Conservation (phyloP, 139 green algal species). For the Spirogloea muscicola region DNA sequence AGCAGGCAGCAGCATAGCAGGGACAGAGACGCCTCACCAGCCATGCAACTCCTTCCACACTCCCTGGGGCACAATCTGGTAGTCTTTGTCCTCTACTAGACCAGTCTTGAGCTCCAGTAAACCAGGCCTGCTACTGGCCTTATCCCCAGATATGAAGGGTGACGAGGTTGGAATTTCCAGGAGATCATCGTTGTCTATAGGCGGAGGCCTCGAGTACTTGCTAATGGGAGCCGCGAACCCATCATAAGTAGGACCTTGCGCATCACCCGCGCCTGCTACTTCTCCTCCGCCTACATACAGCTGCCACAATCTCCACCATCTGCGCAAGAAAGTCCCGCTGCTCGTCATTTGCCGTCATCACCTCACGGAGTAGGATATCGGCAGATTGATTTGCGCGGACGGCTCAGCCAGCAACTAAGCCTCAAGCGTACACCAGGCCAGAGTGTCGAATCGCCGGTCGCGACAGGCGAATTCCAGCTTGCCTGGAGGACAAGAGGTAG, state of each 20-base stretch:
- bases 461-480: too few relatives aligned
- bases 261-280: not conserved
- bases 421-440: too few relatives aligned
- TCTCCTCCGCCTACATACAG: constrained; percentile 10
- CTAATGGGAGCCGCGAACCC: not conserved
- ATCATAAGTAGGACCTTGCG: not conserved
- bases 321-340: too few relatives aligned
- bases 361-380: too few relatives aligned
- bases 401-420: too few relatives aligned
- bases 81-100: too few relatives aligned
- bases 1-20: not conserved
- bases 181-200: constrained; percentile 7
- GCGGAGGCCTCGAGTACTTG: not conserved
- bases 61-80: too few relatives aligned
- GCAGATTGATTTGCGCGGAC: too few relatives aligned
- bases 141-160: not conserved
- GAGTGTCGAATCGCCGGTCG: too few relatives aligned
- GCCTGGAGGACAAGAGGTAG: too few relatives aligned
- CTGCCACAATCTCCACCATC: constrained; percentile 27
- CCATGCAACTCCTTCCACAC: too few relatives aligned
- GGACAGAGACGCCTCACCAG: not conserved
- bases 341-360: too few relatives aligned
- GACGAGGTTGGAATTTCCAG: not conserved
- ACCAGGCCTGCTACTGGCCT: not conserved
- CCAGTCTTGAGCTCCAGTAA: not conserved